Evolutionary conservation across 2,329 filamentous ascomycete species (phyloP).

Genomic region (Trichoderma koningiopsis): DNA sequence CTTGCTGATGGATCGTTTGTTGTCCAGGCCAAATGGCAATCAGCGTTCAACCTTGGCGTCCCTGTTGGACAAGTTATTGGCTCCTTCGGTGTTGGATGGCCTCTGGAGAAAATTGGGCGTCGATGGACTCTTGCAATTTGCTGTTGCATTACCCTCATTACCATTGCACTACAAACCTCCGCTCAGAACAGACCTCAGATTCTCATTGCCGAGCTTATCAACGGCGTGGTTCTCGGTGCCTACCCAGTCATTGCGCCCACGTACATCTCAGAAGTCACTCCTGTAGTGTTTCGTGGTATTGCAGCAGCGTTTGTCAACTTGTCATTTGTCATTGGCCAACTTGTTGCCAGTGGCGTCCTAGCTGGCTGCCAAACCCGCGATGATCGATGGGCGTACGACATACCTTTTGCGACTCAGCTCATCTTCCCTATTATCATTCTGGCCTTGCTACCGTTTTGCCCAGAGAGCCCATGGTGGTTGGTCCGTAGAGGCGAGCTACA

Average conservation of each 20-base stretch:
- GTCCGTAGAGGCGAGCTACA: slow-evolving; percentile 39
- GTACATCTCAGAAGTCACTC: slow-evolving; percentile 49
- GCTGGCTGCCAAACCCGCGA: slow-evolving; percentile 33
- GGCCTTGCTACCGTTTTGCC: slow-evolving; percentile 32
- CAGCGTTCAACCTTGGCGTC: slow-evolving; percentile 47
- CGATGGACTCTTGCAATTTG: slow-evolving; percentile 40
- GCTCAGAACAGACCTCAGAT: slow-evolving; percentile 42
- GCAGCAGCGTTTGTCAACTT: slow-evolving; percentile 50
- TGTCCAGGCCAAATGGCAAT: slow-evolving; percentile 53
- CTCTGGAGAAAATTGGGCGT: slow-evolving; percentile 45
- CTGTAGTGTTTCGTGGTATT: slow-evolving; percentile 45
- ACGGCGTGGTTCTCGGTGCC: slow-evolving; percentile 49
- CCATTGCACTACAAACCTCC: slow-evolving; percentile 46
- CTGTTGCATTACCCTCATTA: slow-evolving; percentile 45
- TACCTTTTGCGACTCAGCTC: slow-evolving; percentile 34
- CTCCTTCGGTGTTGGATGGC: slow-evolving; percentile 30
- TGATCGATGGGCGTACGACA: slow-evolving; percentile 48
- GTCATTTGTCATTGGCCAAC: slow-evolving; percentile 50
- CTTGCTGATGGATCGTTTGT: slow-evolving; percentile 33
- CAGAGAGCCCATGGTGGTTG: slow-evolving; percentile 41
- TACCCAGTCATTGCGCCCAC: slow-evolving; percentile 48
- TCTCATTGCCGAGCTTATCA: slow-evolving; percentile 47
- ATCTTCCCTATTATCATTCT: slow-evolving; percentile 30
- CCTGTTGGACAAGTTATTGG: slow-evolving; percentile 52
- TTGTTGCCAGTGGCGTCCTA: slow-evolving; percentile 43